These are phyloP conservation scores for Apiotrichum akiyoshidainum DNA, from an alignment of 1,284 basidiomycete genomes.

Conservation along the genomic window DNA sequence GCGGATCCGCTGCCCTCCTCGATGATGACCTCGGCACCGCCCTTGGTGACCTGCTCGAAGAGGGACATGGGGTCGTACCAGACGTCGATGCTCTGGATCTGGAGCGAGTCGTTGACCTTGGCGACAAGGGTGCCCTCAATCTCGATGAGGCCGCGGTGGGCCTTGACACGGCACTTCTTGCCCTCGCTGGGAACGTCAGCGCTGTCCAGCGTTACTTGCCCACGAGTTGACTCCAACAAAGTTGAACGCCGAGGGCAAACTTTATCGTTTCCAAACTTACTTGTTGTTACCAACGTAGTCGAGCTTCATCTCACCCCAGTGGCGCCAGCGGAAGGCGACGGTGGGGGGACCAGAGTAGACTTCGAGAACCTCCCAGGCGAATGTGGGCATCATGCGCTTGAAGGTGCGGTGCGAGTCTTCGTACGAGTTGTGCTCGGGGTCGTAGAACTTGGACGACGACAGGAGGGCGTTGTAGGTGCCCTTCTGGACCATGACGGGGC, in stretches of 20 bases:
- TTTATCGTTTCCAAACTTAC: not conserved
- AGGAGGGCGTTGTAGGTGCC: conserved; percentile 23
- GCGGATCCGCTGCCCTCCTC: conserved; percentile 6
- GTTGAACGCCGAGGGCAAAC: not conserved
- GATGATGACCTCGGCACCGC: conserved; percentile 12
- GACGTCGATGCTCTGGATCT: conserved; percentile 14
- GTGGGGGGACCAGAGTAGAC: conserved; percentile 20
- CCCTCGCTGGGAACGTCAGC: conserved; percentile 9
- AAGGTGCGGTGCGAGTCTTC: conserved; percentile 14
- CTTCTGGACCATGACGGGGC: conserved; percentile 13
- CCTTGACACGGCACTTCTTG: conserved; percentile 21
- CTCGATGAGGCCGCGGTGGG: conserved; percentile 13
- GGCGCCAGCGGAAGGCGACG: conserved; percentile 18
- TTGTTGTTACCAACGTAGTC: conserved; percentile 19
- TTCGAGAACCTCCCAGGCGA: conserved; percentile 21
- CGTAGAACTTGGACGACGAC: conserved; percentile 12
- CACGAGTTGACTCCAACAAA: not conserved
- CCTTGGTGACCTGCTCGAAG: conserved; percentile 19
- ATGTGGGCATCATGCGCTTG: conserved; percentile 24
- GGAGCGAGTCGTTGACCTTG: conserved; percentile 20
- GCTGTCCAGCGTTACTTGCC: not conserved
- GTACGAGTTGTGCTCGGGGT: conserved; percentile 16
- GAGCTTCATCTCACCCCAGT: conserved; percentile 24
- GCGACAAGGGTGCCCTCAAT: conserved; percentile 17
- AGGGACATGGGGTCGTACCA: conserved; percentile 18